Percentiles rank a stretch among this genome's conserved stretches.
Evolutionary conservation across 75 land plant genomes (phyloP).

Genomic region (Picea glauca): DNA sequence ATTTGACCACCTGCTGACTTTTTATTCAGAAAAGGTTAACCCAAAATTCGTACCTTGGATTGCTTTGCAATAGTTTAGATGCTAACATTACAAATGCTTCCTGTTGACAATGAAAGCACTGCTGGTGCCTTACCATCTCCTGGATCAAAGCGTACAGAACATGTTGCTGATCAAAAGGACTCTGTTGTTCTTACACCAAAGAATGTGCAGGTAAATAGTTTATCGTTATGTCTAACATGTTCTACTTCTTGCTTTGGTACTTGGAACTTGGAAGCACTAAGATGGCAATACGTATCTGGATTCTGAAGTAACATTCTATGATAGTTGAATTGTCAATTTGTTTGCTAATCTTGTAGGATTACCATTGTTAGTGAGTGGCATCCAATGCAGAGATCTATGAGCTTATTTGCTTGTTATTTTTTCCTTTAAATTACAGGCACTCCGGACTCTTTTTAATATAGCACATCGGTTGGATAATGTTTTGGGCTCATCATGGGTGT

Average conservation of each 20-base stretch:
- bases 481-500: slow-evolving; percentile 89
- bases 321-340: no score
- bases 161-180: slow-evolving; percentile 55
- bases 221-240: no score
- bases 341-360: no score
- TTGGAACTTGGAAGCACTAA: background rate
- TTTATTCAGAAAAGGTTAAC: background rate
- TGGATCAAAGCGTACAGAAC: slow-evolving; percentile 62
- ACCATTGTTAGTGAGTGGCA: no score
- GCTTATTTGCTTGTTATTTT: background rate
- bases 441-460: slow-evolving; percentile 94
- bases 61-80: slow-evolving; percentile 7
- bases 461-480: slow-evolving; percentile 92
- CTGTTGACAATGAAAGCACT: slow-evolving; percentile 2
- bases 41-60: background rate
- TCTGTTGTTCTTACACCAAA: slow-evolving; percentile 80
- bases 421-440: slow-evolving; percentile 45
- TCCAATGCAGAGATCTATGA: background rate
- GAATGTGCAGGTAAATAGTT: slow-evolving; percentile 77
- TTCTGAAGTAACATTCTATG: no score
- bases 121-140: slow-evolving; percentile 48
- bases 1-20: background rate
- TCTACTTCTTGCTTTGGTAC: background rate
- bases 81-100: background rate
- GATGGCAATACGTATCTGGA: no score